Conservation (phyloP, 768 basidiomycete species). For the Tylopilus subfusipes region DNA sequence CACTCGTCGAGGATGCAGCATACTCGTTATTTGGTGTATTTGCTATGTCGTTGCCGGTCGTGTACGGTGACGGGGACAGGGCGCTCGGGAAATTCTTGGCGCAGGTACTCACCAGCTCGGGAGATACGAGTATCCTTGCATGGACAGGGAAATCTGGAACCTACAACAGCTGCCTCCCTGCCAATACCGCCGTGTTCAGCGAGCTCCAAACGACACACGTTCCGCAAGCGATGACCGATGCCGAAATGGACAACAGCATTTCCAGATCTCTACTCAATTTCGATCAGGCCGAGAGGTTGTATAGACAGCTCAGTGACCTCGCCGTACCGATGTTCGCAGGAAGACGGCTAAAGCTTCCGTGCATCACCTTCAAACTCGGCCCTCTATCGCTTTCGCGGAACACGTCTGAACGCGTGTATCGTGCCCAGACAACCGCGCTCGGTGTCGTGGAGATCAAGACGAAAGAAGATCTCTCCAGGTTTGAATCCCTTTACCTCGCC, state of each 20-base stretch:
- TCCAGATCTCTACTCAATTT: neutral
- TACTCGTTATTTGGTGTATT: slow-evolving; percentile 6
- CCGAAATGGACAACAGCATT: neutral
- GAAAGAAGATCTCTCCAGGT: slow-evolving; percentile 2
- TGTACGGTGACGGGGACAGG: slow-evolving; percentile 1
- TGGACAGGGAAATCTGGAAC: neutral
- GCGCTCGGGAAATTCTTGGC: slow-evolving; percentile 2
- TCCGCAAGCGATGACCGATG: neutral
- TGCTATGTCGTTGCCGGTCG: neutral
- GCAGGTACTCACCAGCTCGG: neutral
- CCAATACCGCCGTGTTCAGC: neutral
- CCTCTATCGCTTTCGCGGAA: neutral
- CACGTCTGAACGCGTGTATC: neutral
- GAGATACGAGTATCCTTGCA: slow-evolving; percentile 5
- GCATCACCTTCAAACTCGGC: slow-evolving; percentile 1
- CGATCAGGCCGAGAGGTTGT: neutral
- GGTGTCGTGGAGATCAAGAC: slow-evolving; percentile 8
- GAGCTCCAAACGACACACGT: neutral
- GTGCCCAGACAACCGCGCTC: neutral
- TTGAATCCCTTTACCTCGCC: neutral
- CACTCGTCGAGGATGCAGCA: slow-evolving; percentile 1
- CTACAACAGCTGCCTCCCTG: slow-evolving; percentile 3
- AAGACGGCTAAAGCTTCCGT: slow-evolving; percentile 2
- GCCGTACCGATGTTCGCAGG: neutral
- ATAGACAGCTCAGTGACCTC: neutral